phyloP scores from a whole-genome alignment of 257 asterid genomes.

The Paulownia fortunei region DNA sequence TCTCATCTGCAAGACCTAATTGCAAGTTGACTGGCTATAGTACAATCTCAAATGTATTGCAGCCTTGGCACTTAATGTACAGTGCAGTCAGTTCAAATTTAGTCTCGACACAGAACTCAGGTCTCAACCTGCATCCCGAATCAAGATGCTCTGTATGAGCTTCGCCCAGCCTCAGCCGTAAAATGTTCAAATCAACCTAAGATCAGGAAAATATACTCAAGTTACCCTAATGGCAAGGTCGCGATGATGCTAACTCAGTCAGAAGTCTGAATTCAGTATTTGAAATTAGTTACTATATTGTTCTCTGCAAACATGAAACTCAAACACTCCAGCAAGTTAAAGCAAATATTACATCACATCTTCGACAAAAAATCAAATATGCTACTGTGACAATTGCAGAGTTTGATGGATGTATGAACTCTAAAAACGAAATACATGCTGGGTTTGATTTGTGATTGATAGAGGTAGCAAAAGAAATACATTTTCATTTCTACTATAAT shows the following conservation, averaged over 20 bases:
- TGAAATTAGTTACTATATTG: background rate
- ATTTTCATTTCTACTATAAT: background rate
- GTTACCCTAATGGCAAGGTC: slow-evolving; percentile 10
- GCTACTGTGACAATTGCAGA: background rate
- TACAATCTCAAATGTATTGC: slow-evolving; percentile 73
- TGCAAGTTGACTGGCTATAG: slow-evolving; percentile 42
- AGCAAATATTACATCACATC: background rate
- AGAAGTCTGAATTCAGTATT: background rate
- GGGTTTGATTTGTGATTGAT: background rate
- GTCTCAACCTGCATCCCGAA: slow-evolving; percentile 77
- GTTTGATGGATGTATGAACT: background rate
- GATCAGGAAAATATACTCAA: slow-evolving; percentile 14
- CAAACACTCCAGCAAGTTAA: background rate
- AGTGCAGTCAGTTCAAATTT: slow-evolving; percentile 76
- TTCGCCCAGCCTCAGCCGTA: slow-evolving; percentile 71
- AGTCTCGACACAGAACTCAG: slow-evolving; percentile 72
- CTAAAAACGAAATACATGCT: background rate
- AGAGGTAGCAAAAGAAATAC: background rate
- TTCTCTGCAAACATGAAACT: slow-evolving; percentile 5
- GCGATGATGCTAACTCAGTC: background rate
- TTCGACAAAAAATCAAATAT: slow-evolving; percentile 1
- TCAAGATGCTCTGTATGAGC: slow-evolving; percentile 85
- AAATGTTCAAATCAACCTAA: slow-evolving; percentile 68
- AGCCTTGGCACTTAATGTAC: slow-evolving; percentile 74
- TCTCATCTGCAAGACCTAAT: slow-evolving; percentile 4